Conservation (phyloP, 139 green algal genomes). For the Chlamydomonas schloesseri region DNA sequence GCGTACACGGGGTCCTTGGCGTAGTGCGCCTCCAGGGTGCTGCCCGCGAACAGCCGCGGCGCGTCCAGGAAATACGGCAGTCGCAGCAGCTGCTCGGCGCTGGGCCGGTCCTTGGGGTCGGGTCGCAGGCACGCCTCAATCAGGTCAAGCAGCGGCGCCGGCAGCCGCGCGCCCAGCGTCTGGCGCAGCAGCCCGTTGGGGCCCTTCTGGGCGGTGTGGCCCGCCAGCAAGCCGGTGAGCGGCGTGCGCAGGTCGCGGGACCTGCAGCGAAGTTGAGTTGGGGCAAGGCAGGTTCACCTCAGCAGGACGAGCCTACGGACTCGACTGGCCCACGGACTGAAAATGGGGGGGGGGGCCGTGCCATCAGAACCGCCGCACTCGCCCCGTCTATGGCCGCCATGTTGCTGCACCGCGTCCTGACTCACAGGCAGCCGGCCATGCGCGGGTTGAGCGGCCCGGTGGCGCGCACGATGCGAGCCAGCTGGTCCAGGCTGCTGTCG, state of each 20-base stretch:
- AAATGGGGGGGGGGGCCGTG: too few species aligned
- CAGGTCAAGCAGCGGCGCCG: not conserved
- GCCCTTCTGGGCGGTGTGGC: too few species aligned
- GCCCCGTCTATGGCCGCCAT: not conserved
- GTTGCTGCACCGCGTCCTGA: not conserved
- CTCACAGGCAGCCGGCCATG: slow-evolving; percentile 50
- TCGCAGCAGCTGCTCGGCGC: not conserved
- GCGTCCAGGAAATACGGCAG: not conserved
- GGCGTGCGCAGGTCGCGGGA: not conserved
- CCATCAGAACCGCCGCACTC: not conserved
- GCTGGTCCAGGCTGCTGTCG: slow-evolving; percentile 75
- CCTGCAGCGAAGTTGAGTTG: too few species aligned
- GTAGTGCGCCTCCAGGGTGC: not conserved
- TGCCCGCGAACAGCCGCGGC: not conserved
- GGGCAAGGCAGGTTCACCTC: too few species aligned
- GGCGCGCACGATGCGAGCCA: slow-evolving; percentile 71
- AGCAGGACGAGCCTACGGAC: not conserved
- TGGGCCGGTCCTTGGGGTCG: not conserved
- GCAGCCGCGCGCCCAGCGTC: not conserved
- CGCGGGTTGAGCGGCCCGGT: slow-evolving; percentile 59
- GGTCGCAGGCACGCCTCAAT: not conserved
- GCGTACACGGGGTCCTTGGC: too few species aligned
- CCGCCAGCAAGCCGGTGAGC: not conserved
- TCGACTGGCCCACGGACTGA: too few species aligned
- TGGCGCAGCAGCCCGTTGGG: not conserved